phyloP scores from a whole-genome alignment of 768 basidiomycete genomes.

The Cyathus striatus region DNA sequence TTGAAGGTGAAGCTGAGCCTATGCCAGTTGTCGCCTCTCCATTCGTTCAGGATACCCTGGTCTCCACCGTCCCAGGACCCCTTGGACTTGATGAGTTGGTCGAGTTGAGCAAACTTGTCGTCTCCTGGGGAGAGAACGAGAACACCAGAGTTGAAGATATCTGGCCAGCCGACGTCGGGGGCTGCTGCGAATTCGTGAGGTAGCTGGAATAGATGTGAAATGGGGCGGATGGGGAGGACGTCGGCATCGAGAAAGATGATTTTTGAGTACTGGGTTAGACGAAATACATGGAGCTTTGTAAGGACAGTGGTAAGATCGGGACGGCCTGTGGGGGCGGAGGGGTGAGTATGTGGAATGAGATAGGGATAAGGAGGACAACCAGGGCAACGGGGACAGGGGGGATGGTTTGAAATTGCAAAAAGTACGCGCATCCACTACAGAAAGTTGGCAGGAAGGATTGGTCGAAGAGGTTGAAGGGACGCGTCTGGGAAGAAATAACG shows the following conservation, averaged over 20 bases:
- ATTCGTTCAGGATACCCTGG: constrained; percentile 95
- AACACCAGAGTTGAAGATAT: constrained; percentile 98
- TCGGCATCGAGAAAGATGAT: constrained; percentile 92
- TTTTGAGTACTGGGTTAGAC: constrained; percentile 81
- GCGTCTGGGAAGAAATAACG: neutral
- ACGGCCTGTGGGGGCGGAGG: constrained; percentile 57
- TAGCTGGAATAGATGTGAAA: constrained; percentile 87
- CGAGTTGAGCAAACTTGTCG: constrained; percentile 76
- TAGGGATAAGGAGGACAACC: too few species aligned
- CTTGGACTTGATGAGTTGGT: constrained; percentile 62
- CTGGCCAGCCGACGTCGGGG: constrained; percentile 98
- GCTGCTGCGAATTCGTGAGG: constrained; percentile 86
- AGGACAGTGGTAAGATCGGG: constrained; percentile 90
- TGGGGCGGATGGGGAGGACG: constrained; percentile 79
- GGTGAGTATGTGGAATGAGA: neutral
- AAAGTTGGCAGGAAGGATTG: too few species aligned
- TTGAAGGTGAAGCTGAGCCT: constrained; percentile 97
- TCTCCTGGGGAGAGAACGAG: constrained; percentile 81
- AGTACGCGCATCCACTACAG: too few species aligned
- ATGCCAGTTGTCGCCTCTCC: constrained; percentile 84
- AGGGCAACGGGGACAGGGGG: too few species aligned
- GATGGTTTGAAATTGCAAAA: too few species aligned
- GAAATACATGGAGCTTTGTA: constrained; percentile 95
- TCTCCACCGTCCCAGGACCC: constrained; percentile 99
- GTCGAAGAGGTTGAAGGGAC: constrained; percentile 1